Base-by-base conservation (phyloP, 1,284 basidiomycete genomes). In the Rhodotorula mucilaginosa region DNA sequence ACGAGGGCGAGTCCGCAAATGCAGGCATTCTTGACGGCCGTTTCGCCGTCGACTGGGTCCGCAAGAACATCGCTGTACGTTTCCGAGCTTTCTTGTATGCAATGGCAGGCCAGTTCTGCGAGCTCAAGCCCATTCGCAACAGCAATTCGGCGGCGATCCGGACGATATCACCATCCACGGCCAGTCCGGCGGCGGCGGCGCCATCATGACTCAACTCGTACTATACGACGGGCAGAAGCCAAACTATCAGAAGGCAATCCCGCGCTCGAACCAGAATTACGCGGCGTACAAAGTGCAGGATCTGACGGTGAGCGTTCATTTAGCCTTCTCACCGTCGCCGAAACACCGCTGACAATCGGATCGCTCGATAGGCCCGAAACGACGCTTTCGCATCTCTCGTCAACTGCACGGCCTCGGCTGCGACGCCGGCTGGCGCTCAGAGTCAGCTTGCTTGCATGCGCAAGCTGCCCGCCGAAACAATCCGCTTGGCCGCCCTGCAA, bases 1-100 rank as follows among this genome's bases (percentile, higher is more conserved):
- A 68, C 31, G 74, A 75, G 29, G 74, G 69, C 48, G 74, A 73
- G 60, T 29, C 61, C 23, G 71, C 58, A 47, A 75, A 75, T 39
- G 66, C 69, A 44, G 69, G 71, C 31, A 58, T 75, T 12, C 56
- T 75, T 12, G 74, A 73, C 48, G 54, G 64, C 5, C 65, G 74
- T 26, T 58, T 65, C 29, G 73, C 71, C 15, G 65, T 73, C 47
- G 65, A 73, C 6, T 74, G 73, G 73, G 73, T 70, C 15, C 47
- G 64, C 34, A 54, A 67, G 47, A 61, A 74, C 54, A 73, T 74
- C 31, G 66, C 69, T 23, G 70, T 69, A 29, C 58, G 67, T 15
- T 67, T 5, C 34, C 34, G 34, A 34, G 34, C 34, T 34, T 8
- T 34, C 34, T 34, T 34, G 34, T 34, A 34, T 34, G 34, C 34